Conservation (phyloP, 2,329 filamentous ascomycete genomes). For the Herpotrichia juniperi region DNA sequence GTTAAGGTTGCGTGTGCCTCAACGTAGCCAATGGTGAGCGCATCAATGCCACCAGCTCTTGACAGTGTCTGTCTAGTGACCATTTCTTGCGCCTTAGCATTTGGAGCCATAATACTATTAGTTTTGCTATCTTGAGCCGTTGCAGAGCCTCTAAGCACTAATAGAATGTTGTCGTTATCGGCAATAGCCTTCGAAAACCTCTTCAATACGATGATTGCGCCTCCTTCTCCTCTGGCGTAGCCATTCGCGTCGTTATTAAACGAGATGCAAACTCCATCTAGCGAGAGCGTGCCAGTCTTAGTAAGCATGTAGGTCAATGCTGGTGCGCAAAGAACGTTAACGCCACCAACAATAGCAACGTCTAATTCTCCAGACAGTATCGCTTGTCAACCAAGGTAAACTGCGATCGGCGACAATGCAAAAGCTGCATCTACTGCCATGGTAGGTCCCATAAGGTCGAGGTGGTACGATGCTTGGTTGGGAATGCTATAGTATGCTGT, state of each 20-base stretch:
- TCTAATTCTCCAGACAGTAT: constrained; percentile 14
- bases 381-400: constrained; percentile 21
- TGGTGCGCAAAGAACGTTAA: constrained; percentile 29
- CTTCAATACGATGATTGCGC: constrained; percentile 60
- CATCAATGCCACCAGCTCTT: constrained; percentile 40
- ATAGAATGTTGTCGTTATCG: constrained; percentile 54
- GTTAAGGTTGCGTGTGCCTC: constrained; percentile 52
- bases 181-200: constrained; percentile 54
- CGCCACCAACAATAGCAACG: constrained; percentile 20
- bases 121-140: constrained; percentile 48
- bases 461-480: constrained; percentile 45
- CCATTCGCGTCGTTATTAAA: constrained; percentile 53
- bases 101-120: constrained; percentile 49
- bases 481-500: constrained; percentile 36
- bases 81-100: constrained; percentile 37
- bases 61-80: constrained; percentile 46
- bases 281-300: constrained; percentile 32
- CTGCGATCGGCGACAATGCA: constrained; percentile 37
- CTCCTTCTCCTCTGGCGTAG: constrained; percentile 60
- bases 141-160: constrained; percentile 43
- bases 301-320: neutral
- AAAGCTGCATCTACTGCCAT: constrained; percentile 48
- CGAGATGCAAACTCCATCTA: constrained; percentile 29
- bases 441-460: constrained; percentile 40
- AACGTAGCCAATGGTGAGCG: constrained; percentile 28